Evolutionary conservation across 345 rosid species (phyloP).

Genomic region (Gossypium mustelinum): DNA sequence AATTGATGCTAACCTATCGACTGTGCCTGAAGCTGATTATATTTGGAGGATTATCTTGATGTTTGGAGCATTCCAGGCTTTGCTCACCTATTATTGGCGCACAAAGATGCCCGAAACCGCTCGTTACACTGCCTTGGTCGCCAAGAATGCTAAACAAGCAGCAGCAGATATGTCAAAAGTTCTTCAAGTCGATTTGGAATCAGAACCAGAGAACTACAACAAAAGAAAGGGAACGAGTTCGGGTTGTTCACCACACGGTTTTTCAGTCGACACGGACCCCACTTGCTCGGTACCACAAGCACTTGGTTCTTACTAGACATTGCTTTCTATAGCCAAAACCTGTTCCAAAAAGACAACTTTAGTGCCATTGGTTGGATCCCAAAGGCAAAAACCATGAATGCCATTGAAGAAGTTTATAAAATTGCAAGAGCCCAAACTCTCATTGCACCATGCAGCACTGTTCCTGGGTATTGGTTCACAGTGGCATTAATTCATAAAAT

Average conservation of each 20-base stretch:
- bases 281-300: conserved; percentile 23
- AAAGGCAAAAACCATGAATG: conserved; percentile 20
- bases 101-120: conserved; percentile 33
- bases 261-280: conserved; percentile 23
- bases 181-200: conserved; percentile 17
- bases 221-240: not conserved
- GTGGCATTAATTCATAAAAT: conserved; percentile 26
- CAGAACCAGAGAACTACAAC: conserved; percentile 1
- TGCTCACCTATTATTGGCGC: conserved; percentile 28
- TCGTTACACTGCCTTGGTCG: conserved; percentile 31
- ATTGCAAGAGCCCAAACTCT: conserved; percentile 22
- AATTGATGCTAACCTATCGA: not conserved
- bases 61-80: conserved; percentile 26
- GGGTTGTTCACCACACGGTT: conserved; percentile 22
- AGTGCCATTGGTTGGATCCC: conserved; percentile 25
- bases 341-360: conserved; percentile 31
- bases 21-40: conserved; percentile 8
- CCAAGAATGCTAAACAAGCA: conserved; percentile 20
- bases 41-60: conserved; percentile 23
- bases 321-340: conserved; percentile 21
- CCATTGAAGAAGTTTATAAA: conserved; percentile 21
- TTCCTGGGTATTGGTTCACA: conserved; percentile 33
- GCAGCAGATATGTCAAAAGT: conserved; percentile 24
- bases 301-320: conserved; percentile 30
- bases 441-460: conserved; percentile 25